Conservation (phyloP, 2,329 filamentous ascomycete species). For the Hypoxylon sp. region DNA sequence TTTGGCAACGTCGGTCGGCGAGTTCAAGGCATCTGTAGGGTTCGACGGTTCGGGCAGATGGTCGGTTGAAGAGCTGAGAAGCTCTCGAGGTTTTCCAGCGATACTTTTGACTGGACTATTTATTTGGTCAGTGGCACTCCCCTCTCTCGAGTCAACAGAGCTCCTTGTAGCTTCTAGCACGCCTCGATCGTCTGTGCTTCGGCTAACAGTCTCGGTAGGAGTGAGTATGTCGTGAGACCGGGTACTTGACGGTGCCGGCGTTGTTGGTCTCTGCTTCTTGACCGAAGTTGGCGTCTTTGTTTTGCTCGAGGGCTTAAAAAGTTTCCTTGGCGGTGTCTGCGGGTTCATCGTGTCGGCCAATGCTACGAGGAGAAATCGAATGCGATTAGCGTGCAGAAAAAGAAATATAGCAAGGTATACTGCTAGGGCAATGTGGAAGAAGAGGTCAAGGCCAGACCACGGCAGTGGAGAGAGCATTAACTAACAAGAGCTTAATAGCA, state of each 20-base stretch:
- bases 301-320: slow-evolving; percentile 55
- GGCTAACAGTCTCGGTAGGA: slow-evolving; percentile 49
- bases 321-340: slow-evolving; percentile 53
- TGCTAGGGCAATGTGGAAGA: slow-evolving; percentile 47
- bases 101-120: slow-evolving; percentile 20
- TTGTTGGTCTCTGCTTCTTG: slow-evolving; percentile 41
- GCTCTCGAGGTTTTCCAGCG: slow-evolving; percentile 31
- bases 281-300: slow-evolving; percentile 53
- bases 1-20: slow-evolving; percentile 48
- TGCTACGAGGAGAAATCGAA: slow-evolving; percentile 38
- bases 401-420: slow-evolving; percentile 49
- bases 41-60: slow-evolving; percentile 28
- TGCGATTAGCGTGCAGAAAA: slow-evolving; percentile 44
- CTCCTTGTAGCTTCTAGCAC: slow-evolving; percentile 33
- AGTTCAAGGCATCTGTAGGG: slow-evolving; percentile 39
- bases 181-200: slow-evolving; percentile 41
- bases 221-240: slow-evolving; percentile 45
- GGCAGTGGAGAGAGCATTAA: slow-evolving; percentile 38
- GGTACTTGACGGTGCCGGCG: slow-evolving; percentile 37
- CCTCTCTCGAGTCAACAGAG: slow-evolving; percentile 22
- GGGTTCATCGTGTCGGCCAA: slow-evolving; percentile 52
- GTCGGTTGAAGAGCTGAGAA: slow-evolving; percentile 12
- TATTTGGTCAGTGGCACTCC: slow-evolving; percentile 18
- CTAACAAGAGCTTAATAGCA: slow-evolving; percentile 21
- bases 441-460: slow-evolving; percentile 40